A percentile compares a stretch with the other conserved stretches of the same genome.
These are phyloP conservation scores for Epichloe glyceriae DNA, from an alignment of 2,329 filamentous ascomycete genomes.

Conservation along the genomic window DNA sequence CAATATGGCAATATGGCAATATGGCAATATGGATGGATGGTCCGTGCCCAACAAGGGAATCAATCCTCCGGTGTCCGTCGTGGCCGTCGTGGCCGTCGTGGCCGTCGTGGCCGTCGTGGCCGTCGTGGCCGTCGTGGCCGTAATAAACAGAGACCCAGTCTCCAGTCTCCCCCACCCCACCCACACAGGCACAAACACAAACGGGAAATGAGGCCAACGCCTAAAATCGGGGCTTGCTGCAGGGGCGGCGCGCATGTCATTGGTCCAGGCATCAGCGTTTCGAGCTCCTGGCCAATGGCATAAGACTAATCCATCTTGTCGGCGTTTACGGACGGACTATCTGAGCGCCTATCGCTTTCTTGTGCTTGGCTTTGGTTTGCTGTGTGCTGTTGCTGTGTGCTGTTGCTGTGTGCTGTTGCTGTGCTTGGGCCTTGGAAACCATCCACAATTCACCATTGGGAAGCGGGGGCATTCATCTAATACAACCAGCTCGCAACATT, in stretches of 20 bases:
- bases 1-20: no score
- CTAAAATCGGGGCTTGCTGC: constrained; percentile 3
- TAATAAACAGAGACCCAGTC: no score
- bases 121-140: no score
- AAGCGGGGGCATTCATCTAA: no score
- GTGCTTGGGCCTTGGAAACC: not conserved
- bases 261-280: constrained; percentile 3
- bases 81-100: no score
- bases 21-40: no score
- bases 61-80: no score
- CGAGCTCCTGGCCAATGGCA: constrained; percentile 2
- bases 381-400: not conserved
- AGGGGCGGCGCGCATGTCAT: constrained; percentile 2
- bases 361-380: not conserved
- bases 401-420: not conserved
- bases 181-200: not conserved
- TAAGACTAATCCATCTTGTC: not conserved
- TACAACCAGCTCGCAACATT: no score
- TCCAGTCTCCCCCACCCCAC: no score
- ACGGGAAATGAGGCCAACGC: constrained; percentile 7
- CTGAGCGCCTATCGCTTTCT: not conserved
- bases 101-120: no score
- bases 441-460: no score
- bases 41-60: no score
- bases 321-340: not conserved